Evolutionary conservation across 2,329 filamentous ascomycete species (phyloP), one percentile per base, ranked within the genome.

Genomic region (Cercospora janseana): DNA sequence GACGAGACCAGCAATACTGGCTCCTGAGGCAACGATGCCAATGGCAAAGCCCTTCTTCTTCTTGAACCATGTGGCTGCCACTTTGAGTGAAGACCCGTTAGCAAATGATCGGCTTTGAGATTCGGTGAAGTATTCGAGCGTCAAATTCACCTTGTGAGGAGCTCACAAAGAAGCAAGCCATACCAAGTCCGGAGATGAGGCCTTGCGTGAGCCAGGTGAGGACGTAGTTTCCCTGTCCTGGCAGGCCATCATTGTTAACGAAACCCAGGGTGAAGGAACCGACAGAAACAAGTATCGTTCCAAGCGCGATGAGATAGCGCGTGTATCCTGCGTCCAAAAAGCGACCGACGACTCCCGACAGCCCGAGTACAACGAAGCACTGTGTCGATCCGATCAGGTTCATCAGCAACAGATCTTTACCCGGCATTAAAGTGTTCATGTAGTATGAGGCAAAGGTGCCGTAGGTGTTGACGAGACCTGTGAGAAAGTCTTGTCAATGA

Each of bases 151-250:
- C 68, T 65, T 77, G 74, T 18, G 75, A 77, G 54, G 74, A 75
- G 18, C 51, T 71, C 4, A 77, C 75, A 55, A 78, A 78, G 62
- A 75, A 76, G 55, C 74, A 77, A n/a, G 73, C 69, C 75, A 77
- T 77, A 7, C 75, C 75, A 7, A 77, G 51, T 4, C 74, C 73
- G 20, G 69, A 68, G 28, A 76, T 60, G 29, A 78, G 59, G 3
- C 75, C 75, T 59, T 77, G 74, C 4, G 72, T 73, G 8, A 72
- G 60, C 72, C 73, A 75, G 18, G 75, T 74, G 5, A 69, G 57
- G 23, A 56, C 65, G 57, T 73, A 76, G 46, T 66, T 72, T 34
- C 67, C 72, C 16, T 69, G 43, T 4, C 63, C 63, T 40, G 65
- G 60, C 13, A 59, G 53, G 8, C 63, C 67, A n/a, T 61, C 60